phyloP scores from a whole-genome alignment of 1,284 basidiomycete genomes.

The Singerocomus inundabilis region DNA sequence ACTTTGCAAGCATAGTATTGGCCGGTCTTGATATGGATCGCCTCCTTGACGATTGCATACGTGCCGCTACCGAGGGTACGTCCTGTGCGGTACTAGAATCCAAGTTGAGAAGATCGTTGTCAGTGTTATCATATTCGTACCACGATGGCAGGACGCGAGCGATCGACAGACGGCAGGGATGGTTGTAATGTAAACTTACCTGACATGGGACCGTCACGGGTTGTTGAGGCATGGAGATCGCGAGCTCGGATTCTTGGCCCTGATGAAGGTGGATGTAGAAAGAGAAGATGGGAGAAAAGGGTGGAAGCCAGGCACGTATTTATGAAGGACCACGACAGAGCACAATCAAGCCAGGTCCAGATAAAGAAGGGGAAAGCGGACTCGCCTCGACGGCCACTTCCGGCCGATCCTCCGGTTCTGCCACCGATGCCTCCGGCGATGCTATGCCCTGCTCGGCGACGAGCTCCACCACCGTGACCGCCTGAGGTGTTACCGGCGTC shows the following conservation, averaged over 20 bases:
- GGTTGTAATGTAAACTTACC: slow-evolving; percentile 35
- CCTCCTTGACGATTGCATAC: slow-evolving; percentile 92
- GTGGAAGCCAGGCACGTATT: slow-evolving; percentile 15
- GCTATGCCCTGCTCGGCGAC: slow-evolving; percentile 14
- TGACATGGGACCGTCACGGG: slow-evolving; percentile 62
- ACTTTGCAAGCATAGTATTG: slow-evolving; percentile 90
- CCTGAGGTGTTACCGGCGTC: slow-evolving; percentile 25
- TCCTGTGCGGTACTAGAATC: slow-evolving; percentile 82
- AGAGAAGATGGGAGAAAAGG: background rate
- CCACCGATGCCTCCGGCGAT: slow-evolving; percentile 24
- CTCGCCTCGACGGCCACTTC: slow-evolving; percentile 25
- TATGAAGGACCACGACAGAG: slow-evolving; percentile 18
- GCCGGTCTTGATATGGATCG: slow-evolving; percentile 92
- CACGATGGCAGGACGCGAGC: background rate
- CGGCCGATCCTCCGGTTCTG: slow-evolving; percentile 28
- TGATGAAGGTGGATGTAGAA: slow-evolving; percentile 9
- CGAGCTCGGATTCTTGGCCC: slow-evolving; percentile 13
- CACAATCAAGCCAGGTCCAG: slow-evolving; percentile 7
- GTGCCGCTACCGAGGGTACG: slow-evolving; percentile 90
- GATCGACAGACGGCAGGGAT: slow-evolving; percentile 1
- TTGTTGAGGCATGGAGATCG: slow-evolving; percentile 25
- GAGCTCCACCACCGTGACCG: slow-evolving; percentile 8
- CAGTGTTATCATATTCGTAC: slow-evolving; percentile 5
- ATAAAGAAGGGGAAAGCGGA: background rate
- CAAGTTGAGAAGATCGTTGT: slow-evolving; percentile 4